phyloP scores from a whole-genome alignment of 2,329 filamentous ascomycete species.

The Rhynchosporium agropyri region DNA sequence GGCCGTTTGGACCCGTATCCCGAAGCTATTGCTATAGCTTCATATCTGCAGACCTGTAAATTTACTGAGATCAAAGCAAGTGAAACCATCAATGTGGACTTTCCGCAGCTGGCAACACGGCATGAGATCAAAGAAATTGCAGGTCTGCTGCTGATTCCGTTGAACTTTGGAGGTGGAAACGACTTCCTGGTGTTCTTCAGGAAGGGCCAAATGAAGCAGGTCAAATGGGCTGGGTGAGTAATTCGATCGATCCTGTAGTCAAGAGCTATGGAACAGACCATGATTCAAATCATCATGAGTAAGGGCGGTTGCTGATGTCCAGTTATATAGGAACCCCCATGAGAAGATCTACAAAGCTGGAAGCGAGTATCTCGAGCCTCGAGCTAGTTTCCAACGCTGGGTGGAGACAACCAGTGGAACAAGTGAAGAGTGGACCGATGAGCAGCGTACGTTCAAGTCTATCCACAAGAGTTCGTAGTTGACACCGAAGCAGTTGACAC shows the following conservation, averaged over 20 bases:
- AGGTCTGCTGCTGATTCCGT: conserved; percentile 34
- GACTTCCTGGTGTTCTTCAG: conserved; percentile 36
- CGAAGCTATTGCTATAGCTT: conserved; percentile 33
- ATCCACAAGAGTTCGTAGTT: not conserved
- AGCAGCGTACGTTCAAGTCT: conserved; percentile 22
- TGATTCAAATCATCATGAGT: not conserved
- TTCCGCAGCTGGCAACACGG: conserved; percentile 27
- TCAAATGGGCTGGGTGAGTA: conserved; percentile 32
- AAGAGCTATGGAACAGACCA: not conserved
- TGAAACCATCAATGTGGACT: conserved; percentile 32
- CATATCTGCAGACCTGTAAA: conserved; percentile 28
- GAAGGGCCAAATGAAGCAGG: conserved; percentile 29
- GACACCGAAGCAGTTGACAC: conserved; percentile 29
- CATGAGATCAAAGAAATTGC: conserved; percentile 30
- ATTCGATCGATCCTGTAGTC: not conserved
- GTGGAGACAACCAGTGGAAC: conserved; percentile 32
- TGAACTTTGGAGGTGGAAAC: conserved; percentile 29
- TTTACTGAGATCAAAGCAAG: conserved; percentile 28
- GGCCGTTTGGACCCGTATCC: conserved; percentile 33
- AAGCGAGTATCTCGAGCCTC: conserved; percentile 34
- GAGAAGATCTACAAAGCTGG: conserved; percentile 27
- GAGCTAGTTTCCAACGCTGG: conserved; percentile 33
- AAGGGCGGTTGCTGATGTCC: not conserved
- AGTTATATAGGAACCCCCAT: conserved; percentile 27
- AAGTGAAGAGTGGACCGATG: conserved; percentile 34